Base-by-base conservation (phyloP, 176 grass and related monocot species). In the Rhipidocladum racemiflorum region DNA sequence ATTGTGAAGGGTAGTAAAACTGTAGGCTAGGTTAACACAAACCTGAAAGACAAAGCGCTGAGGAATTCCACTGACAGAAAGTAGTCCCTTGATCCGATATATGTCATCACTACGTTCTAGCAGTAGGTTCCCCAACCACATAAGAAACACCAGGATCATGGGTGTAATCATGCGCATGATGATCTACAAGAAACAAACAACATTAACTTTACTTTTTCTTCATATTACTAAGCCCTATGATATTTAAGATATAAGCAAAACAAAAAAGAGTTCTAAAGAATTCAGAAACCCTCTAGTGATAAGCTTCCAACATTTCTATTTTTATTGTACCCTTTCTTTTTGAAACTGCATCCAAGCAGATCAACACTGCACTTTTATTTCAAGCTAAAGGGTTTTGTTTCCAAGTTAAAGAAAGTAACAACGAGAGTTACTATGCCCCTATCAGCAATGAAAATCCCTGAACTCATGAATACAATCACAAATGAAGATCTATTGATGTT, bases 11-110 rank as follows among this genome's bases (percentile, higher is more conserved):
- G n/a, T n/a, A n/a, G n/a, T 51, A 84, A 59, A 72, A 76, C 32
- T 13, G 4, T 51, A 49, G 59, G 39, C 23, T 74, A 72, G 13
- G 34, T 61, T 64, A 84, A 29, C 20, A 57, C 61, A 64, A 57
- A 98, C 92, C 92, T 98, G 91, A 76, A 98, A 98, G 72, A 98
- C 96, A 40, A 95, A 98, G 77, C 96, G 90, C 55, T 95, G 92
- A 38, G 96, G 96, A 92, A 98, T 98, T 79, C 92, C 87, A 74
- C 88, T 89, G 75, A 95, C 92, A 87, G 89, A 91, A 61, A 99
- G 87, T 21, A 99, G 72, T 5, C 96, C 96, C 76, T 99, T 99
- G 92, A 99, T 99, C 65, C 96, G 86, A 80, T 91, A 99, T 86
- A 99, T 99, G 75, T 95, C 96, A 20, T 98, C 96, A 18, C 92